Evolutionary conservation across 108 stramenopile genomes (phyloP).

Genomic region (Nitzschia putrida): DNA sequence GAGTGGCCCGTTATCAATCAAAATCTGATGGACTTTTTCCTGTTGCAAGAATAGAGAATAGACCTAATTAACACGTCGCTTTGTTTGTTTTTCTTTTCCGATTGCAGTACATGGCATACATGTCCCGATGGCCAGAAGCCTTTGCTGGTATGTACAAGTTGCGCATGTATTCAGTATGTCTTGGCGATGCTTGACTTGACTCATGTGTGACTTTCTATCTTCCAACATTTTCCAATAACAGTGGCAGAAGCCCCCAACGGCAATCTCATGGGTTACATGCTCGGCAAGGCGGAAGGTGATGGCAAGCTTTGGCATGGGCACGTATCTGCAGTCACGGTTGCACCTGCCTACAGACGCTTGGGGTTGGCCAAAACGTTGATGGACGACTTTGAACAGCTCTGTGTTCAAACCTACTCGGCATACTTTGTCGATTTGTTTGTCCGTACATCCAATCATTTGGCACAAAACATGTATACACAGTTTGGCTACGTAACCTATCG

Average conservation of each 20-base stretch:
- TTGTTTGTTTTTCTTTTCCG: background rate
- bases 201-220: background rate
- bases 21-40: background rate
- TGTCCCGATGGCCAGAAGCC: slow-evolving; percentile 94
- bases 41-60: background rate
- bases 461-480: slow-evolving; percentile 94
- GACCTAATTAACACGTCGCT: background rate
- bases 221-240: too few relatives aligned
- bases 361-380: slow-evolving; percentile 93
- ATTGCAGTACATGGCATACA: slow-evolving; percentile 84
- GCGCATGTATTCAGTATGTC: too few relatives aligned
- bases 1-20: background rate
- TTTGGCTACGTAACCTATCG: slow-evolving; percentile 93
- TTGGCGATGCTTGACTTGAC: too few relatives aligned
- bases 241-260: slow-evolving; percentile 80
- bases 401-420: slow-evolving; percentile 76
- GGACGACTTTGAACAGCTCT: slow-evolving; percentile 88
- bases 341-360: slow-evolving; percentile 85
- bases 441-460: slow-evolving; percentile 89
- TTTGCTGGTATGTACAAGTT: slow-evolving; percentile 56
- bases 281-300: slow-evolving; percentile 93
- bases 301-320: slow-evolving; percentile 97
- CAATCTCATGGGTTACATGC: slow-evolving; percentile 83
- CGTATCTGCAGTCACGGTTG: slow-evolving; percentile 97
- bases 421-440: slow-evolving; percentile 99